A percentile compares a stretch with the other conserved stretches of the same genome.
Evolutionary conservation across 768 basidiomycete genomes (phyloP).

Genomic region (Cystofilobasidium ferigula): DNA sequence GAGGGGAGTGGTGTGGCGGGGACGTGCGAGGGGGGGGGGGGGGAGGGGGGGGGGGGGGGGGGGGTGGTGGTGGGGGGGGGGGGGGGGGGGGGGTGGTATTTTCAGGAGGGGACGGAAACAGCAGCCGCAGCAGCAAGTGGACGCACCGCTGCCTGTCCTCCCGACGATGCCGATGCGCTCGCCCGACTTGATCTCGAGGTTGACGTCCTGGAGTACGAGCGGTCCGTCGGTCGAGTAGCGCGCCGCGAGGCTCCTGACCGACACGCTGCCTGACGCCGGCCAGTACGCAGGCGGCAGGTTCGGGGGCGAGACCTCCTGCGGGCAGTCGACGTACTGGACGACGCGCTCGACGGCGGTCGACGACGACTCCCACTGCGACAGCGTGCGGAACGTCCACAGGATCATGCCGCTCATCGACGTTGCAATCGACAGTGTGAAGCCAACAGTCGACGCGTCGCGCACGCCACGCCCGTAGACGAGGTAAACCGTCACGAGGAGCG

Average conservation of each 20-base stretch:
- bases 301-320: conserved; percentile 46
- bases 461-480: conserved; percentile 43
- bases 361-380: no score
- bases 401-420: conserved; percentile 31
- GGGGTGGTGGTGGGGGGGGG: no score
- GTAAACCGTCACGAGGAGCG: conserved; percentile 48
- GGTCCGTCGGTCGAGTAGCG: conserved; percentile 47
- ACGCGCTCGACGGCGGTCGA: conserved; percentile 37
- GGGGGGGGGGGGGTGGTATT: no score
- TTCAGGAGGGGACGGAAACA: no score
- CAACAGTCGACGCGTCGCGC: conserved; percentile 35
- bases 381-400: no score
- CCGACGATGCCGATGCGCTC: conserved; percentile 56
- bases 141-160: conserved; percentile 52
- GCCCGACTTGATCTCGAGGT: conserved; percentile 50
- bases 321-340: conserved; percentile 48
- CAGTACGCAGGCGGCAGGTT: conserved; percentile 58
- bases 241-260: conserved; percentile 48
- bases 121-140: no score
- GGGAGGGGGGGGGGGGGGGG: no score
- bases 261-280: conserved; percentile 51
- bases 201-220: conserved; percentile 51
- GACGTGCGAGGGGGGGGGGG: no score
- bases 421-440: no score
- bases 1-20: no score